Evolutionary conservation across 306 rosid species (phyloP).

Genomic region (Quillaja saponaria): DNA sequence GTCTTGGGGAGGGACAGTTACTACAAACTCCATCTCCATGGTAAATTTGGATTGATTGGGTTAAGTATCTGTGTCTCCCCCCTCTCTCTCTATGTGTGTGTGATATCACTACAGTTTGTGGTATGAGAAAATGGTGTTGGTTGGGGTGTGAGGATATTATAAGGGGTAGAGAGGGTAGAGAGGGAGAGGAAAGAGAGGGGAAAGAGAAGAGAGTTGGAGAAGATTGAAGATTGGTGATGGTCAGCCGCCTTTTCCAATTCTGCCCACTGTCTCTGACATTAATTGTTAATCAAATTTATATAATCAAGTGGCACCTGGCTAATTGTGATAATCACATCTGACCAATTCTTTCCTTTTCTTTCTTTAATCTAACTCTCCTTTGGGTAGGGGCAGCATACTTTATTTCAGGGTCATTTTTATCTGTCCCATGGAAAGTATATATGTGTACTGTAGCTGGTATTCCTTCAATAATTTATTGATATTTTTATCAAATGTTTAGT

Average conservation of each 20-base stretch:
- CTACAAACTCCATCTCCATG: conserved; percentile 42
- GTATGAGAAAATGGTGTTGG: conserved; percentile 30
- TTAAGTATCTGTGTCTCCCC: neutral
- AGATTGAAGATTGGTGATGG: conserved; percentile 15
- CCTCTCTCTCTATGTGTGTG: neutral
- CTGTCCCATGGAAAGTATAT: no score
- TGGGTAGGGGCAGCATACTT: no score
- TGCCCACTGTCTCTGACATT: conserved; percentile 21
- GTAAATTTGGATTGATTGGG: neutral
- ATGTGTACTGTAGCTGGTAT: no score
- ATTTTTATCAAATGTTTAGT: no score
- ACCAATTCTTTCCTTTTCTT: no score
- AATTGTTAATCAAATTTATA: neutral
- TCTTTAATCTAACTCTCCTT: no score
- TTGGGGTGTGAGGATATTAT: conserved; percentile 25
- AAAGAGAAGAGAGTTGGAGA: conserved; percentile 24
- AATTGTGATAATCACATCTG: no score
- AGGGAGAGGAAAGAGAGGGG: conserved; percentile 1
- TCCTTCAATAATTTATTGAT: no score
- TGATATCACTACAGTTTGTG: neutral
- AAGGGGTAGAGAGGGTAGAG: conserved; percentile 1
- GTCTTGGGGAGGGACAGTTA: conserved; percentile 36
- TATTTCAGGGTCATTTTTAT: no score
- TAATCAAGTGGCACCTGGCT: no score
- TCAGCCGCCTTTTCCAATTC: conserved; percentile 38